These are phyloP conservation scores for Pythium volutum DNA, from an alignment of 352 stramenopile genomes.

Conservation along the genomic window DNA sequence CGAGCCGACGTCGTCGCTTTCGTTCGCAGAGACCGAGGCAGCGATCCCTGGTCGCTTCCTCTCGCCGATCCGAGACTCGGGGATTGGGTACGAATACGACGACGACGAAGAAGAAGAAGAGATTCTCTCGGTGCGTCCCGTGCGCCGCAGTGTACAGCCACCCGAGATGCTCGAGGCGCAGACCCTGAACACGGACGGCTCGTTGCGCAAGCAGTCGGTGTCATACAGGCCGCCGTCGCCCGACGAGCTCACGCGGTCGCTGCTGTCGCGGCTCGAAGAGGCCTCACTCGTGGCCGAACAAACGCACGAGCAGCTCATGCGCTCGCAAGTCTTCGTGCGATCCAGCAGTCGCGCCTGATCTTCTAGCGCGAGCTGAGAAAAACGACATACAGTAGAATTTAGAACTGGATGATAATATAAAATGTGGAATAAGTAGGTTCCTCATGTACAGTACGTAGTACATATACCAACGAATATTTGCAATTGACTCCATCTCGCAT, in stretches of 20 bases:
- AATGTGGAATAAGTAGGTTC: too few species aligned
- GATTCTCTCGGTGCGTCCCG: slow-evolving; percentile 22
- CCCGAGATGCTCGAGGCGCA: slow-evolving; percentile 28
- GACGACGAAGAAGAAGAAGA: slow-evolving; percentile 13
- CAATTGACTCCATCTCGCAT: too few species aligned
- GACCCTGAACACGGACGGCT: slow-evolving; percentile 24
- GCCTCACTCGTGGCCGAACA: slow-evolving; percentile 5
- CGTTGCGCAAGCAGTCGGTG: slow-evolving; percentile 14
- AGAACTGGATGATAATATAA: not conserved
- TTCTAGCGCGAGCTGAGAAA: not conserved
- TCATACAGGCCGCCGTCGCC: slow-evolving; percentile 9
- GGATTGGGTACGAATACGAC: not conserved
- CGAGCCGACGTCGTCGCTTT: not conserved
- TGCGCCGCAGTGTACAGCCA: slow-evolving; percentile 22
- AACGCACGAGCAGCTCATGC: slow-evolving; percentile 6
- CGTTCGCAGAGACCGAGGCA: not conserved
- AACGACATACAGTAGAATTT: not conserved
- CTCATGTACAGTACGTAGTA: not conserved
- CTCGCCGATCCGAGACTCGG: too few species aligned
- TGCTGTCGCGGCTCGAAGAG: slow-evolving; percentile 6
- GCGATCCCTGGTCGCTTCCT: too few species aligned
- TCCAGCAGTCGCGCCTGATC: slow-evolving; percentile 3
- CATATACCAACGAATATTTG: not conserved
- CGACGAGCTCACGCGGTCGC: not conserved
- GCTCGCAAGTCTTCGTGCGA: slow-evolving; percentile 1